Percentiles rank a stretch among this genome's conserved stretches.
Conservation (phyloP, 805 yeast genomes). For the Komagataella pseudopastoris region DNA sequence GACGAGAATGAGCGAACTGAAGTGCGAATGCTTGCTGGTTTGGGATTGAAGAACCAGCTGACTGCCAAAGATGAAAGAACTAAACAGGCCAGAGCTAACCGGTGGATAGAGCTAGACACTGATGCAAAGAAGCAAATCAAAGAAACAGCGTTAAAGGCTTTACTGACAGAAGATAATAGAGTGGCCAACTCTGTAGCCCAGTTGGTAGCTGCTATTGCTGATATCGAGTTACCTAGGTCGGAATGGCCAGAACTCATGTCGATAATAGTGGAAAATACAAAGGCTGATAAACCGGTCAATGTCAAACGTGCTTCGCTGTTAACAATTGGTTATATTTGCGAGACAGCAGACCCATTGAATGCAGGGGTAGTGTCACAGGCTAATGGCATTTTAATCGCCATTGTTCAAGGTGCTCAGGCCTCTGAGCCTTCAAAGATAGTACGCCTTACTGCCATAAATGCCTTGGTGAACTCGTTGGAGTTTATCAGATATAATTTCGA, state of each 20-base stretch:
- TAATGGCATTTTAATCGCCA: constrained; percentile 86
- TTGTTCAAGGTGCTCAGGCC: constrained; percentile 90
- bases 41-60: constrained; percentile 77
- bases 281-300: constrained; percentile 59
- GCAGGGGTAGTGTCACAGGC: constrained; percentile 72
- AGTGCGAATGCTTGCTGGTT: constrained; percentile 84
- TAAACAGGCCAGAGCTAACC: constrained; percentile 43
- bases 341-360: constrained; percentile 75
- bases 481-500: constrained; percentile 83
- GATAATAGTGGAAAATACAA: constrained; percentile 76
- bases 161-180: constrained; percentile 53
- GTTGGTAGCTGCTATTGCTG: constrained; percentile 94
- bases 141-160: constrained; percentile 44
- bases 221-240: constrained; percentile 75
- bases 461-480: constrained; percentile 81
- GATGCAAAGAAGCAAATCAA: constrained; percentile 52
- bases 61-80: constrained; percentile 65
- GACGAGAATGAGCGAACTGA: constrained; percentile 54
- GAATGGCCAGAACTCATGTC: constrained; percentile 86
- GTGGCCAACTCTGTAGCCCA: constrained; percentile 89
- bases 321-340: constrained; percentile 93
- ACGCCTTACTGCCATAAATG: constrained; percentile 81
- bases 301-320: constrained; percentile 80
- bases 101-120: constrained; percentile 58
- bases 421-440: constrained; percentile 65